These are phyloP conservation scores for Apiospora arundinis DNA, from an alignment of 2,329 filamentous ascomycete genomes.

Conservation along the genomic window DNA sequence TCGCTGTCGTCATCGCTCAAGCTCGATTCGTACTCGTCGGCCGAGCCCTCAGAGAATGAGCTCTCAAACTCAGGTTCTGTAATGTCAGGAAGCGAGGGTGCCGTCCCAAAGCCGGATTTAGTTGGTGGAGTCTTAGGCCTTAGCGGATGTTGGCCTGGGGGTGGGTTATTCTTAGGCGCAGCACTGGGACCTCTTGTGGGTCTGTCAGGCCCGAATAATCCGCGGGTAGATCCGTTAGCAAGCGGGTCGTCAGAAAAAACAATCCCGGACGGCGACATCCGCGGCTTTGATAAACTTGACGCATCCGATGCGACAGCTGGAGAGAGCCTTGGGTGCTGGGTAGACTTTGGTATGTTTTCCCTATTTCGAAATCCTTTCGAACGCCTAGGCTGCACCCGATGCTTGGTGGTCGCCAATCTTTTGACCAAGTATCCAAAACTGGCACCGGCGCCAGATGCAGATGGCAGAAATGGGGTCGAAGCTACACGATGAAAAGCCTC, in stretches of 20 bases:
- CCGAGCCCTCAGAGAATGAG: not conserved
- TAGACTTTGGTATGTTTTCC: not conserved
- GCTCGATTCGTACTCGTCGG: not conserved
- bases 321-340: not conserved
- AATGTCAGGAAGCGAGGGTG: not conserved
- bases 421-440: not conserved
- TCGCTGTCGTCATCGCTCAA: not conserved
- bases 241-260: slow-evolving; percentile 4
- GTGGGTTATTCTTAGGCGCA: slow-evolving; percentile 8
- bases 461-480: not conserved
- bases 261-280: not conserved
- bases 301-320: not conserved
- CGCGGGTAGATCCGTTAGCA: slow-evolving; percentile 9
- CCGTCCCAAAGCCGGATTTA: not conserved
- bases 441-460: not conserved
- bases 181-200: not conserved
- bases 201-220: not conserved
- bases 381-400: not conserved
- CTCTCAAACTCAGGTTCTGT: not conserved
- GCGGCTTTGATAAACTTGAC: not conserved
- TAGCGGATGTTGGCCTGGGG: not conserved
- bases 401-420: not conserved
- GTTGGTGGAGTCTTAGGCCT: not conserved
- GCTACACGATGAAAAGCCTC: slow-evolving; percentile 4
- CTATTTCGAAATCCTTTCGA: not conserved